Conservation (phyloP, 192 early-diverging fungal species). For the Umbelopsis sp. region DNA sequence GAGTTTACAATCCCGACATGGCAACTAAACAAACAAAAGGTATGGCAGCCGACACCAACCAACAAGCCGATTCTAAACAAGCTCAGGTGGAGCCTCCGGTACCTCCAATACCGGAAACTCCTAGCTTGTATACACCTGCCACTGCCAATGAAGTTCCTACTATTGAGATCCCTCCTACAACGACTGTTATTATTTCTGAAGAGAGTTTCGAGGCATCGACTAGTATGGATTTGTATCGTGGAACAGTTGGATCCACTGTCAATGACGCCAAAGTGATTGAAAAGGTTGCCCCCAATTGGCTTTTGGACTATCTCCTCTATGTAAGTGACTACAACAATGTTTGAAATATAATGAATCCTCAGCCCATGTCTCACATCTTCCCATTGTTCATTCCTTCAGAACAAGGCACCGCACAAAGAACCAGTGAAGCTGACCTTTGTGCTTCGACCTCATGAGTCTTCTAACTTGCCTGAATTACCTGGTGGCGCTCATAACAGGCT, state of each 20-base stretch:
- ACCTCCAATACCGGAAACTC: neutral
- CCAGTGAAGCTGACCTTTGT: slow-evolving; percentile 83
- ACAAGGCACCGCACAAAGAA: slow-evolving; percentile 72
- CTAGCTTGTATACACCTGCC: slow-evolving; percentile 40
- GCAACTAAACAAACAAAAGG: slow-evolving; percentile 15
- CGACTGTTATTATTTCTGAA: slow-evolving; percentile 75
- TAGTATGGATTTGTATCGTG: slow-evolving; percentile 72
- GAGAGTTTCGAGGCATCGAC: slow-evolving; percentile 74
- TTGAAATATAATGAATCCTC: neutral
- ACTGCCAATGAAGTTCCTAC: slow-evolving; percentile 60
- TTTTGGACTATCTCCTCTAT: slow-evolving; percentile 77
- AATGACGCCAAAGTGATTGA: slow-evolving; percentile 56
- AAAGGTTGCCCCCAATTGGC: slow-evolving; percentile 81
- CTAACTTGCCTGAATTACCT: slow-evolving; percentile 55
- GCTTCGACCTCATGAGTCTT: slow-evolving; percentile 63
- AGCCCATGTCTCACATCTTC: slow-evolving; percentile 7
- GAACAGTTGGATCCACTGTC: slow-evolving; percentile 56
- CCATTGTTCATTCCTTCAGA: slow-evolving; percentile 38
- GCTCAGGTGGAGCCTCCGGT: neutral
- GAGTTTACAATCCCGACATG: slow-evolving; percentile 12
- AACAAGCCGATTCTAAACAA: neutral
- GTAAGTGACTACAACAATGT: slow-evolving; percentile 25
- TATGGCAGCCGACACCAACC: neutral
- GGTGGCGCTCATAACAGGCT: slow-evolving; percentile 68
- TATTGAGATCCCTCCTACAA: slow-evolving; percentile 61